Evolutionary conservation across 768 basidiomycete genomes (phyloP), one percentile per base, ranked within the genome.

Genomic region (Vararia minispora): DNA sequence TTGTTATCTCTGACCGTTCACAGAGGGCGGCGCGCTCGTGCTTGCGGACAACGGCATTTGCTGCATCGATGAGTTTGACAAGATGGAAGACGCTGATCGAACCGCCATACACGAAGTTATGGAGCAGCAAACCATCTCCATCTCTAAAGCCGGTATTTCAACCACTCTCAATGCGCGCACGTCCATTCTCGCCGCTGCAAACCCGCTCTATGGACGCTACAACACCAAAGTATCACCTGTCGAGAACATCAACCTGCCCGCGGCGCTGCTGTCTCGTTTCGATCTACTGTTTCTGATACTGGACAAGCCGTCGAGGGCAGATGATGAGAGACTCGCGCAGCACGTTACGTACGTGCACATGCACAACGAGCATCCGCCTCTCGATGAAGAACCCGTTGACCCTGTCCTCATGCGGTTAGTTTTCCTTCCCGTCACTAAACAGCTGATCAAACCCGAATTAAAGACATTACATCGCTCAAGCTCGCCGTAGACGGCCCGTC

Each of bases 91-190:
- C 62, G 59, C 88, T 1, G 95, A 98, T 58, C 71, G 95, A 49
- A 98, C 95, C 2, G 89, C 95, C 11, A 98, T 99, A 45, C 95
- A 99, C 63, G 95, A 99, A 71, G 95, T 99, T 43, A 99, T 99
- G 95, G 94, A 98, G 62, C 95, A 98, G 59, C 95, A 99, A 63
- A 99, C 95, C 0, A 97, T 99, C 40, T 98, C 94, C 3, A 99
- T 99, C 46, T 95, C 95, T 29, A 99, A 98, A 61, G 95, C 95
- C 4, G 95, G 95, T 17, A 99, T 99, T 55, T 92, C 94, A 7
- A 99, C 95, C 6, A 98, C 95, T 1, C 70, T 99, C 33, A 98
- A 98, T 52, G 95, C 95, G 18, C 80, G 95, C 36, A 94, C 94
- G 2, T 98, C 95, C 6, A 88, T 99, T 53, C 76, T 99, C 11